Conservation (phyloP, 1,139 yeast species). For the Protomyces macrosporus region DNA sequence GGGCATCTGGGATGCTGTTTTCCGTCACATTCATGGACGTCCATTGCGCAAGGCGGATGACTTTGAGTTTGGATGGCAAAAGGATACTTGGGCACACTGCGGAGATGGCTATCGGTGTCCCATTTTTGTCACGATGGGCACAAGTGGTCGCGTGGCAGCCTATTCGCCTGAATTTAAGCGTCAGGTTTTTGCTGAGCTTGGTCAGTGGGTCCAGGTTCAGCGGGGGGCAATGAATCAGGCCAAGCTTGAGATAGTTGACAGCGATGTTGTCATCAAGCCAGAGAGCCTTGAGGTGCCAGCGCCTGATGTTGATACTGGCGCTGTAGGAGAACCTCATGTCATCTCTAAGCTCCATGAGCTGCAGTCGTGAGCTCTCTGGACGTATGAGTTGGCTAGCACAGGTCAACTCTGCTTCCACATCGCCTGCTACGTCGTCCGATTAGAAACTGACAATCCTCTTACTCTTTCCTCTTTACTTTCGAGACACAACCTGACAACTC, state of each 20-base stretch:
- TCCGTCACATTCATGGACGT: constrained; percentile 40
- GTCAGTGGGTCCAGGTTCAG: constrained; percentile 25
- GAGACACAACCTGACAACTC: too few relatives aligned
- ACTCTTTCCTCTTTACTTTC: too few relatives aligned
- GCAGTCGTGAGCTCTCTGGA: too few relatives aligned
- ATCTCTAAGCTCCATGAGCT: too few relatives aligned
- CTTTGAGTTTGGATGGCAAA: constrained; percentile 54
- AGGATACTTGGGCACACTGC: constrained; percentile 30
- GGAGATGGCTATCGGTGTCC: constrained; percentile 27
- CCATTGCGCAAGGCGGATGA: constrained; percentile 29
- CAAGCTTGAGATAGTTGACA: neutral
- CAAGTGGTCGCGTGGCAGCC: constrained; percentile 68
- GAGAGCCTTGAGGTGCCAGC: neutral
- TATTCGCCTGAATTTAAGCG: constrained; percentile 48
- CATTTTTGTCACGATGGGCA: constrained; percentile 65
- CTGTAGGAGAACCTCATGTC: too few relatives aligned
- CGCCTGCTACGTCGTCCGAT: too few relatives aligned
- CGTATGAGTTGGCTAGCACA: too few relatives aligned
- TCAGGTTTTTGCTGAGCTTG: constrained; percentile 47
- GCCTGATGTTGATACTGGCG: too few relatives aligned
- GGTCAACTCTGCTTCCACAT: too few relatives aligned
- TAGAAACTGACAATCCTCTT: too few relatives aligned
- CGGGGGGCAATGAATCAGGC: neutral
- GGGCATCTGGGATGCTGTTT: constrained; percentile 69
- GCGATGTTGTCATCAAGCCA: neutral